Evolutionary conservation across 176 grass and related monocot genomes (phyloP).

Genomic region (Themeda triandra): DNA sequence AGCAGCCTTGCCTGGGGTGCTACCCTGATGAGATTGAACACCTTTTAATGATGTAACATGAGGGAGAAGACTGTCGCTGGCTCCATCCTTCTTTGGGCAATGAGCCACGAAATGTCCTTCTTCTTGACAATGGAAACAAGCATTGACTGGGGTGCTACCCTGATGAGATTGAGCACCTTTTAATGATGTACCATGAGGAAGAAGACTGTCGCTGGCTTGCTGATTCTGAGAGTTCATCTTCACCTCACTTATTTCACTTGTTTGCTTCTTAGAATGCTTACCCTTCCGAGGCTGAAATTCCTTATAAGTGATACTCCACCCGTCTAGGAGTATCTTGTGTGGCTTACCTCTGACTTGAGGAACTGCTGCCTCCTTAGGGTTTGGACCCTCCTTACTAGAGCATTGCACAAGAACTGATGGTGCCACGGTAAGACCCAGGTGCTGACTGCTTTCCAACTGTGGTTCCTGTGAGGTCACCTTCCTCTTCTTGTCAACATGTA

Average conservation of each 20-base stretch:
- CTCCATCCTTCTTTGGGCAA: no score
- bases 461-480: background rate
- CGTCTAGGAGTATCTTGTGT: background rate
- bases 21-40: background rate
- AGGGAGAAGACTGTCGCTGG: no score
- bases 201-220: background rate
- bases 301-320: background rate
- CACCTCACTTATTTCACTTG: background rate
- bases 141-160: no score
- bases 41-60: no score
- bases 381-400: background rate
- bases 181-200: background rate
- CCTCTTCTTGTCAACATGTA: background rate
- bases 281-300: background rate
- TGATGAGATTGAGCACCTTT: no score
- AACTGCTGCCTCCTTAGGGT: background rate
- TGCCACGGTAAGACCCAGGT: background rate
- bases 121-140: no score
- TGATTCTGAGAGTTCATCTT: background rate
- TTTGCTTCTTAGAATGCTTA: background rate
- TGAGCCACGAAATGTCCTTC: no score
- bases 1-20: background rate
- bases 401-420: background rate
- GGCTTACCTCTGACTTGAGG: background rate
- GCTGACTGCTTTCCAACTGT: background rate